Evolutionary conservation across 805 yeast species (phyloP).

Genomic region (Starmerella davenportii): DNA sequence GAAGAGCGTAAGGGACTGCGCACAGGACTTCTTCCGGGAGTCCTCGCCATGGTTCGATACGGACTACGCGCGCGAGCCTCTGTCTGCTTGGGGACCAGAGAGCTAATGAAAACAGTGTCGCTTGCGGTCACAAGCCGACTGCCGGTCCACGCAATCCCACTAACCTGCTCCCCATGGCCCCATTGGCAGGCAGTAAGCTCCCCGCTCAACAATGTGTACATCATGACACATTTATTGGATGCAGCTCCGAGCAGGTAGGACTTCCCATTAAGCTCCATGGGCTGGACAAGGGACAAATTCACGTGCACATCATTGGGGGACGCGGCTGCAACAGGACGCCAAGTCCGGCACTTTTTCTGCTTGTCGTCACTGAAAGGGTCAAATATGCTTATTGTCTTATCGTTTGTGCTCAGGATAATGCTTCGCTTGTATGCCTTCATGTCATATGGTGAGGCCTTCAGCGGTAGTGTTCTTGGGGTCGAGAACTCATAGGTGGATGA

Average conservation of each 20-base stretch:
- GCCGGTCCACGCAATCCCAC: conserved; percentile 24
- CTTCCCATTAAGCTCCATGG: background rate
- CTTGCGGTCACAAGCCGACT: conserved; percentile 8
- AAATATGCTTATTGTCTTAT: conserved; percentile 10
- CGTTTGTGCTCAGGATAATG: conserved; percentile 12
- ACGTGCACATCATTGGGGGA: conserved; percentile 7
- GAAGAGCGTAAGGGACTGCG: background rate
- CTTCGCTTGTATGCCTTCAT: conserved; percentile 17
- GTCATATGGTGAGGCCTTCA: conserved; percentile 35
- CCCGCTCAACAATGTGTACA: conserved; percentile 31
- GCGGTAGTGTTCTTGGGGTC: conserved; percentile 32
- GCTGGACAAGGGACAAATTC: conserved; percentile 7
- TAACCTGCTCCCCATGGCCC: conserved; percentile 41
- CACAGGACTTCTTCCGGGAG: background rate
- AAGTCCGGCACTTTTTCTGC: background rate
- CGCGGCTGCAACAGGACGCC: conserved; percentile 4
- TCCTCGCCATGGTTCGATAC: background rate
- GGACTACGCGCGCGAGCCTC: background rate
- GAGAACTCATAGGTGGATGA: conserved; percentile 18
- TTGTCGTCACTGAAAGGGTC: conserved; percentile 9
- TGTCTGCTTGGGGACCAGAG: background rate
- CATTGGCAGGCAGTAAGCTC: conserved; percentile 34
- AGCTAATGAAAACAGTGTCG: conserved; percentile 10
- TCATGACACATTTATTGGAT: conserved; percentile 40
- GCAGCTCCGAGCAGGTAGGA: conserved; percentile 21